phyloP scores from a whole-genome alignment of 768 basidiomycete species.

The Podaxis sp. region DNA sequence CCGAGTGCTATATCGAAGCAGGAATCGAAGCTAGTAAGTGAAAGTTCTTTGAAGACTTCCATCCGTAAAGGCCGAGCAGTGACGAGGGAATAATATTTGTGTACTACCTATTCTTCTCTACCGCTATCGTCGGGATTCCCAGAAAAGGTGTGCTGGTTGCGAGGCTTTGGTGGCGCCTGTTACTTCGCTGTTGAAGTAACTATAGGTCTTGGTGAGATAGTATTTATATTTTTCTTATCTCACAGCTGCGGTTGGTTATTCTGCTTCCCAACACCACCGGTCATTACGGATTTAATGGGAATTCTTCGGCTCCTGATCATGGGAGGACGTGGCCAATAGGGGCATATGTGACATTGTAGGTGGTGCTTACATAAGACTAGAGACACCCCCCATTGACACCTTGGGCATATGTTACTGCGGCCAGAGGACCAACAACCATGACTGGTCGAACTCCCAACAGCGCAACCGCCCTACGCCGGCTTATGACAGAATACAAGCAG shows the following conservation, averaged over 20 bases:
- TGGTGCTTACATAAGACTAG: conserved; percentile 1
- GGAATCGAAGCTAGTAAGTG: conserved; percentile 1
- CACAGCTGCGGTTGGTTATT: background rate
- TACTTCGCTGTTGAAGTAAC: background rate
- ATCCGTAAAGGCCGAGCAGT: conserved; percentile 7
- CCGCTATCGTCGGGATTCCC: conserved; percentile 3
- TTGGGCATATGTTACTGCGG: background rate
- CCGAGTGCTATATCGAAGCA: background rate
- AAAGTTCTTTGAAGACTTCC: background rate
- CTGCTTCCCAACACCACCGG: background rate
- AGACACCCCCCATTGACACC: background rate
- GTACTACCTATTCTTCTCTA: background rate
- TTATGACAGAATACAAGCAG: conserved; percentile 93
- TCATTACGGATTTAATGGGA: background rate
- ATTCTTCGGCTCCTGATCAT: background rate
- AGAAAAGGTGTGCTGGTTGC: conserved; percentile 4
- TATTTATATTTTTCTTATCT: background rate
- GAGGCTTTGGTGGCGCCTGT: background rate
- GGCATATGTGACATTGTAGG: background rate
- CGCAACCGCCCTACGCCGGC: conserved; percentile 73
- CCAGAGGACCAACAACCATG: conserved; percentile 18
- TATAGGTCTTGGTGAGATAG: background rate
- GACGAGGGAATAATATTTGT: background rate
- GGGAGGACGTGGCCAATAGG: background rate
- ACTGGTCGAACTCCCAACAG: conserved; percentile 48